phyloP scores from a whole-genome alignment of 306 rosid species.

The Oemleria cerasiformis region DNA sequence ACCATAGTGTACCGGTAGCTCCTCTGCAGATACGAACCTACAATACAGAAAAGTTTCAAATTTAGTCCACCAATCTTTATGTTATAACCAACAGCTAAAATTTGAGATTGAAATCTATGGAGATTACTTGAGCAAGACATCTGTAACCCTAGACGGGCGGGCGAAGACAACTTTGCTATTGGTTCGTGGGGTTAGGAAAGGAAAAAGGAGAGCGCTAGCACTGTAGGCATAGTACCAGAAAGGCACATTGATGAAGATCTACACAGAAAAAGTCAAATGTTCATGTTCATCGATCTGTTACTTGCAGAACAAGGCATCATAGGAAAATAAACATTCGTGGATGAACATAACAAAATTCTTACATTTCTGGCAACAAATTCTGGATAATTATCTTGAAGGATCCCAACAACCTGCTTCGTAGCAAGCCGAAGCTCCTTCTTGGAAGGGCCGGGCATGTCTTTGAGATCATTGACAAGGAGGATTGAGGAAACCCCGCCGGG shows the following conservation, averaged over 20 bases:
- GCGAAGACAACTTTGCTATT: constrained; percentile 76
- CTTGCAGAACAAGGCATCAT: neutral
- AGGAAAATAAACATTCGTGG: neutral
- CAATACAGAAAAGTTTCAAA: neutral
- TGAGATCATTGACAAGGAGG: constrained; percentile 68
- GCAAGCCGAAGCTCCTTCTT: constrained; percentile 76
- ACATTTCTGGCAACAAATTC: constrained; percentile 64
- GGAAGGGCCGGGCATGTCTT: constrained; percentile 57
- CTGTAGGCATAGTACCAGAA: constrained; percentile 81
- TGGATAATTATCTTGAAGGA: constrained; percentile 71
- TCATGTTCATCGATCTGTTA: neutral
- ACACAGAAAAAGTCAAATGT: neutral
- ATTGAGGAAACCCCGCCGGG: constrained; percentile 62
- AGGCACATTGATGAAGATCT: constrained; percentile 83
- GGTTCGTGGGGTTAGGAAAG: constrained; percentile 62
- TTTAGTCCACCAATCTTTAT: neutral
- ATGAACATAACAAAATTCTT: neutral
- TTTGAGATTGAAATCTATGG: neutral
- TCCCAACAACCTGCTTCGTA: constrained; percentile 61
- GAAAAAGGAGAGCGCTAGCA: constrained; percentile 21
- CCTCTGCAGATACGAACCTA: constrained; percentile 68
- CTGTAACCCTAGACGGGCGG: constrained; percentile 65
- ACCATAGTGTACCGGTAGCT: constrained; percentile 70
- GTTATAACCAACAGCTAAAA: no score
- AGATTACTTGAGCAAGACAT: constrained; percentile 19